Evolutionary conservation across 2,329 filamentous ascomycete genomes (phyloP), one percentile per base, ranked within the genome.

Genomic region (Colletotrichum sp.): DNA sequence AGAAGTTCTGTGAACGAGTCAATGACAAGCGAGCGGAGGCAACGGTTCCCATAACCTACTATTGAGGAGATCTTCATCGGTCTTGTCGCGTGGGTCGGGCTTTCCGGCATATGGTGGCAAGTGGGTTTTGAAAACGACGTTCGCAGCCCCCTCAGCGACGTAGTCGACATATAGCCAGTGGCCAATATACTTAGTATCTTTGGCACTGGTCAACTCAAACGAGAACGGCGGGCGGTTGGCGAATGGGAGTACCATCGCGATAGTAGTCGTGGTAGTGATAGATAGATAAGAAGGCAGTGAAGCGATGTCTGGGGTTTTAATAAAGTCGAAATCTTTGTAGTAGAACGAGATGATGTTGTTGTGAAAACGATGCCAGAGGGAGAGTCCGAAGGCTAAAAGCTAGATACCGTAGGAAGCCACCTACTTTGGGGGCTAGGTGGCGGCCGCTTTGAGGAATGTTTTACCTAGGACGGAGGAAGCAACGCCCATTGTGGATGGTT

Each of bases 141-240:
- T 96, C 69, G 95, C 94, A 28, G 94, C 93, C 28, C 95, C 95
- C 83, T 97, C 95, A 30, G 89, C 90, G 26, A 92, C 84, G 73
- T 91, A 86, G 69, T 83, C 18, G 21, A 66, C 64, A 32, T 82
- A 67, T 39, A 59, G 59, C 72, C 62, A 75, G 52, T 52, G 72
- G 80, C 80, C 77, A 79, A 78, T 69, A 70, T 74, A 44, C 21
- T 16, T 21, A 64, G 60, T 32, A 13, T 71, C 28, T n/a, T 49
- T 60, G 26, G 32, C 30, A 21, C 28, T 21, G 34, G 16, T 28
- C 63, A 16, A 2, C 21, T 66, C 36, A 32, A 32, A 21, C 21
- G n/a, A n/a, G 24, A 24, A 21, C 30, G 60, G 30, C 12, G 60
- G 60, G 60, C n/a, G 60, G 26, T 64, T 39, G n/a, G 60, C 12